These are phyloP conservation scores for Nidularia sp. DNA, from an alignment of 768 basidiomycete species.

Conservation along the genomic window DNA sequence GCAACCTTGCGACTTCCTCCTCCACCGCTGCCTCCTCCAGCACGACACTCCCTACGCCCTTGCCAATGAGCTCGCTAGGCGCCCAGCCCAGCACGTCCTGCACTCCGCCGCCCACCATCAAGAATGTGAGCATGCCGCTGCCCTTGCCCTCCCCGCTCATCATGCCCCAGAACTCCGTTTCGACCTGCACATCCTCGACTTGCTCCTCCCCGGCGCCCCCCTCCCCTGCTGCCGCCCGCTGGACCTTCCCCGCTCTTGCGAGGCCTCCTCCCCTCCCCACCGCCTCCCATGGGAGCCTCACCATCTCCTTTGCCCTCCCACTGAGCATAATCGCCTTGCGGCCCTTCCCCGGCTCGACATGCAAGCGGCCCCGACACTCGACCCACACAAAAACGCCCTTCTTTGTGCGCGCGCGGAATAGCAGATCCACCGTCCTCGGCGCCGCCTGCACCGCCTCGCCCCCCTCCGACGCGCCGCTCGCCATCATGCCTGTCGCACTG, in stretches of 20 bases:
- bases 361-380: constrained; percentile 83
- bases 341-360: constrained; percentile 91
- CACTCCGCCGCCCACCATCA: constrained; percentile 46
- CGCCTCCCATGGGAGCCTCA: constrained; percentile 55
- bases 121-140: constrained; percentile 26
- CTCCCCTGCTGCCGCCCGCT: constrained; percentile 1
- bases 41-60: constrained; percentile 31
- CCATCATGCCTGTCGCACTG: constrained; percentile 22
- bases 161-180: constrained; percentile 52
- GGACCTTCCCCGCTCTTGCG: constrained; percentile 11
- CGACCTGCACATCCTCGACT: constrained; percentile 9
- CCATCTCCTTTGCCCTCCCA: constrained; percentile 71
- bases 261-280: constrained; percentile 51
- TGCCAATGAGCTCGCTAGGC: constrained; percentile 48
- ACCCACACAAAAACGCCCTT: constrained; percentile 76
- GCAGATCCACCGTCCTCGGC: constrained; percentile 70
- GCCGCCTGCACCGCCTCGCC: constrained; percentile 1
- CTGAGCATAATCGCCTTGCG: constrained; percentile 92
- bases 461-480: not conserved
- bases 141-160: constrained; percentile 32
- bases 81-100: constrained; percentile 67
- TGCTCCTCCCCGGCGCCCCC: constrained; percentile 2
- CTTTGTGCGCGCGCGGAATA: constrained; percentile 81
- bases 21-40: constrained; percentile 21
- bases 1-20: constrained; percentile 13